These are phyloP conservation scores for Rhizopus delemar DNA, from an alignment of 371 early-diverging fungal genomes.

Conservation along the genomic window DNA sequence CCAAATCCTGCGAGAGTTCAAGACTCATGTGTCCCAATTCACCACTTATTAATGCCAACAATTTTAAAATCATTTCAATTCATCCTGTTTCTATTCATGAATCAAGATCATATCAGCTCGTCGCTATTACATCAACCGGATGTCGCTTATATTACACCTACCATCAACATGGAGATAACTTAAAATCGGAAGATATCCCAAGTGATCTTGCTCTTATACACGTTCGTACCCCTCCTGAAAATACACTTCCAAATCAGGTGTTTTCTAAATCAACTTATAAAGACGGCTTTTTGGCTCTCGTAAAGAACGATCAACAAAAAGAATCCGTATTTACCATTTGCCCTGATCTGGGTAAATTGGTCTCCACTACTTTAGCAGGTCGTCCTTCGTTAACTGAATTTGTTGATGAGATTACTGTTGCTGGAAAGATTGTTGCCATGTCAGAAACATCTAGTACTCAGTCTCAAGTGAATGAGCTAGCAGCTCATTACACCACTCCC, in stretches of 20 bases:
- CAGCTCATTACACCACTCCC: conserved; percentile 53
- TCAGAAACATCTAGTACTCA: conserved; percentile 46
- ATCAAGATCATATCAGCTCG: conserved; percentile 60
- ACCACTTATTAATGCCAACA: conserved; percentile 29
- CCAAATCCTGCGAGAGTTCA: conserved; percentile 36
- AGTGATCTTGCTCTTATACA: conserved; percentile 60
- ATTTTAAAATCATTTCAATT: conserved; percentile 63
- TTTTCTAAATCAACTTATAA: conserved; percentile 63
- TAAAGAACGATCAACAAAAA: conserved; percentile 48
- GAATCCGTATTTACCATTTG: conserved; percentile 64
- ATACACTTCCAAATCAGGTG: conserved; percentile 28
- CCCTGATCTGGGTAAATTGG: conserved; percentile 63
- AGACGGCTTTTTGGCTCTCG: conserved; percentile 66
- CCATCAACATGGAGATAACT: conserved; percentile 19
- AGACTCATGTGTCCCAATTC: conserved; percentile 45
- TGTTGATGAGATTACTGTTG: conserved; percentile 35
- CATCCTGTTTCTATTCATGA: conserved; percentile 63
- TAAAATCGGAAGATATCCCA: conserved; percentile 26
- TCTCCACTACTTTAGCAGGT: conserved; percentile 19
- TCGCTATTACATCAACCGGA: conserved; percentile 74
- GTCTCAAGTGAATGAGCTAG: conserved; percentile 64
- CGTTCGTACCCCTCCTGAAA: conserved; percentile 61
- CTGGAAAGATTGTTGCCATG: conserved; percentile 81
- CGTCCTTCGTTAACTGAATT: conserved; percentile 25
- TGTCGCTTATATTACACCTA: conserved; percentile 72